A percentile compares a stretch with the other conserved stretches of the same genome.
Evolutionary conservation across 2,329 filamentous ascomycete genomes (phyloP).

Genomic region (Colletotrichum magnum): DNA sequence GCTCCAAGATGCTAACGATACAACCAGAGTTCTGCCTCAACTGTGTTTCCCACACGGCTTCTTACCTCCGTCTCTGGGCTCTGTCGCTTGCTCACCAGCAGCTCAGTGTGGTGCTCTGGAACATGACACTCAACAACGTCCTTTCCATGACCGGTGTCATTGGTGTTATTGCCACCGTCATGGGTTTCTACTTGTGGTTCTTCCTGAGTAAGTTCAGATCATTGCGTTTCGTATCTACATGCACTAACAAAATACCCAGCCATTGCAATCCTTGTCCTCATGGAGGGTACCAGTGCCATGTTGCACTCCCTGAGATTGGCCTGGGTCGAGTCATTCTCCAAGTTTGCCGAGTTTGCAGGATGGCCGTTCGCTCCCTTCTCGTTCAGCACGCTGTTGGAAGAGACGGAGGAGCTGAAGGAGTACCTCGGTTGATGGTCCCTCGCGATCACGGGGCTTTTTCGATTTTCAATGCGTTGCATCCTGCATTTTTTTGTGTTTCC

Average conservation of each 20-base stretch:
- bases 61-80: constrained; percentile 98
- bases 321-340: constrained; percentile 98
- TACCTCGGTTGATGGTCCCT: constrained; percentile 61
- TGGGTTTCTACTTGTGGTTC: constrained; percentile 92
- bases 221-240: not conserved
- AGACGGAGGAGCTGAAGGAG: constrained; percentile 76
- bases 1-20: constrained; percentile 47
- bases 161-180: constrained; percentile 85
- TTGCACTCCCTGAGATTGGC: constrained; percentile 91
- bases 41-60: constrained; percentile 98
- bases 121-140: constrained; percentile 89
- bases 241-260: constrained; percentile 46
- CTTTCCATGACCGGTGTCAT: constrained; percentile 75
- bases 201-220: constrained; percentile 69
- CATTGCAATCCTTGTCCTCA: constrained; percentile 82
- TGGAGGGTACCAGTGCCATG: constrained; percentile 98
- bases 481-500: constrained; percentile 11
- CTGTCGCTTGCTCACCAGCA: constrained; percentile 98
- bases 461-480: constrained; percentile 23
- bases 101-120: constrained; percentile 95
- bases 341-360: constrained; percentile 94
- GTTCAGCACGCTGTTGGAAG: constrained; percentile 86
- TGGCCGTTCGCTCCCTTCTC: constrained; percentile 91
- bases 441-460: not conserved
- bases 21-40: constrained; percentile 93